phyloP scores from a whole-genome alignment of 1,284 basidiomycete genomes.

The Sporisorium iseilematis-ciliati region DNA sequence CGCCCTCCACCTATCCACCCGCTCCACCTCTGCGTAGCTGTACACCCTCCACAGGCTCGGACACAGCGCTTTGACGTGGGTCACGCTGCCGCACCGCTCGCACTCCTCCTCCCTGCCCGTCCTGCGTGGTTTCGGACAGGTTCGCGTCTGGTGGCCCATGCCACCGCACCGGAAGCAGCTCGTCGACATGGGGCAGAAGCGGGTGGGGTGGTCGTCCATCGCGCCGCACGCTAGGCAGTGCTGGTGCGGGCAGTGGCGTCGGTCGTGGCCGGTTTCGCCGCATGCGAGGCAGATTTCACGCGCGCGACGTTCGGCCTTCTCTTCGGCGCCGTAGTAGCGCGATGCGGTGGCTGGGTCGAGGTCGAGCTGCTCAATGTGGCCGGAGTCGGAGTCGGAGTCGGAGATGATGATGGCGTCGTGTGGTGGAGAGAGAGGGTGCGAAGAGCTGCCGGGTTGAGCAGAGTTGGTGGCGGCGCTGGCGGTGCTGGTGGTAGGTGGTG shows the following conservation, averaged over 20 bases:
- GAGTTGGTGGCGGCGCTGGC: constrained; percentile 1
- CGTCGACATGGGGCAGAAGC: constrained; percentile 83
- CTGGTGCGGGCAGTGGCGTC: constrained; percentile 54
- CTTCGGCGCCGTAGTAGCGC: constrained; percentile 59
- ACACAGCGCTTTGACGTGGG: constrained; percentile 83
- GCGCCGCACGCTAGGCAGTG: constrained; percentile 90
- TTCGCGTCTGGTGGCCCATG: constrained; percentile 82
- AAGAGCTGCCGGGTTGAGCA: constrained; percentile 5
- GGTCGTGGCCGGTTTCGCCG: constrained; percentile 58
- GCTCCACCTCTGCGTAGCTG: constrained; percentile 77
- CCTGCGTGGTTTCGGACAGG: constrained; percentile 74
- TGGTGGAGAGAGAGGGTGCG: background rate
- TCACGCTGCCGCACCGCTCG: constrained; percentile 79
- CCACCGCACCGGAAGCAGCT: constrained; percentile 87
- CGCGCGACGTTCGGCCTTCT: constrained; percentile 47
- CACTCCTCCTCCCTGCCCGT: constrained; percentile 73
- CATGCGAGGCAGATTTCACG: constrained; percentile 55
- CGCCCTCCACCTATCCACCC: constrained; percentile 70
- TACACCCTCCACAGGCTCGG: constrained; percentile 89
- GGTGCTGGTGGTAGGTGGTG: background rate
- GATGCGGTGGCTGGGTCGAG: constrained; percentile 41
- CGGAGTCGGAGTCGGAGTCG: constrained; percentile 20
- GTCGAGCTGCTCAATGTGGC: constrained; percentile 54
- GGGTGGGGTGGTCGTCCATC: constrained; percentile 83
- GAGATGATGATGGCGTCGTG: background rate